Percentiles rank a stretch among this genome's conserved stretches.
Conservation (phyloP, 441 rosid genomes). For the Dalechampia spathulata region DNA sequence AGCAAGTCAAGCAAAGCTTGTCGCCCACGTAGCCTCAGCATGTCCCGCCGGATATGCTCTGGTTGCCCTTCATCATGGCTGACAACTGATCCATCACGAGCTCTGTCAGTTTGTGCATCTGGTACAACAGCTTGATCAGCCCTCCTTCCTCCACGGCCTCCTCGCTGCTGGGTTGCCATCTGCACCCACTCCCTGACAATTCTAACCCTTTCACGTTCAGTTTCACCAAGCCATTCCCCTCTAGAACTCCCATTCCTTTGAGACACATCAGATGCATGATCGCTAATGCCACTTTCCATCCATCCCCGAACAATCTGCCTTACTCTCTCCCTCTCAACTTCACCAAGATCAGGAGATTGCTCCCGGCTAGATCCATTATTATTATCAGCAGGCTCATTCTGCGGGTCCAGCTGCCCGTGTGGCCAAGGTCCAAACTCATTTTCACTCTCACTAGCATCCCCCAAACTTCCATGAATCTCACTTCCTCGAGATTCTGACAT, state of each 20-base stretch:
- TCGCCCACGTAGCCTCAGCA: slow-evolving; percentile 83
- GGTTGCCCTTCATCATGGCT: slow-evolving; percentile 67
- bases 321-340: slow-evolving; percentile 89
- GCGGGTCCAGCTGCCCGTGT: slow-evolving; percentile 43
- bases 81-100: slow-evolving; percentile 44
- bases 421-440: slow-evolving; percentile 75
- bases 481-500: slow-evolving; percentile 52
- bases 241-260: slow-evolving; percentile 55
- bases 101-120: slow-evolving; percentile 44
- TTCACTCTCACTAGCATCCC: slow-evolving; percentile 73
- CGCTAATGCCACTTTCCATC: slow-evolving; percentile 82
- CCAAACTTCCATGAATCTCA: slow-evolving; percentile 63
- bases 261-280: slow-evolving; percentile 49
- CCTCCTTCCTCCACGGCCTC: slow-evolving; percentile 48
- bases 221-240: slow-evolving; percentile 95
- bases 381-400: slow-evolving; percentile 40
- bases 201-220: slow-evolving; percentile 96
- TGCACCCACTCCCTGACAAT: slow-evolving; percentile 88
- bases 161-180: slow-evolving; percentile 83
- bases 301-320: slow-evolving; percentile 89
- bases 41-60: slow-evolving; percentile 61
- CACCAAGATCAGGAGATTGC: slow-evolving; percentile 90
- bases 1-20: slow-evolving; percentile 86
- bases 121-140: slow-evolving; percentile 42
- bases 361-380: slow-evolving; percentile 58